Evolutionary conservation across 2,329 filamentous ascomycete species (phyloP).

Genomic region (Pseudocercospora macadamiae): DNA sequence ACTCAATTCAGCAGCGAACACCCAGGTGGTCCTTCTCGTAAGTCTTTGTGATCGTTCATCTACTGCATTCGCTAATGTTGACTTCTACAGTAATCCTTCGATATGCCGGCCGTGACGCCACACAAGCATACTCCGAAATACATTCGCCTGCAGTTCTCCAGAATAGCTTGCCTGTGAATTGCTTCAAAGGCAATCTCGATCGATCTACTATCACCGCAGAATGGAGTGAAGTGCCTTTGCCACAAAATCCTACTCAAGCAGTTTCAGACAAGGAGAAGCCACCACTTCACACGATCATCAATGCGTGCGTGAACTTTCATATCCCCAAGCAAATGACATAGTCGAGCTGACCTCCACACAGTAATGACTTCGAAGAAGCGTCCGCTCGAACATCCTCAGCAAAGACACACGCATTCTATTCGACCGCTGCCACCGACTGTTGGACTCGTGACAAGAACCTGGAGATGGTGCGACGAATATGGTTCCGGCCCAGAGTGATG

Average conservation of each 20-base stretch:
- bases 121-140: constrained; percentile 56
- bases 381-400: constrained; percentile 23
- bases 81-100: constrained; percentile 52
- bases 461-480: constrained; percentile 26
- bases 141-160: constrained; percentile 49
- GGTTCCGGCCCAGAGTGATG: constrained; percentile 32
- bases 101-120: constrained; percentile 58
- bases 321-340: constrained; percentile 17
- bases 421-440: constrained; percentile 30
- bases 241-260: constrained; percentile 20
- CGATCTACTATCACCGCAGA: constrained; percentile 26
- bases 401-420: constrained; percentile 32
- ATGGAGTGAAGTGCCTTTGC: constrained; percentile 15
- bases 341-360: constrained; percentile 5
- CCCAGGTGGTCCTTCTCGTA: constrained; percentile 59
- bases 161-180: constrained; percentile 44
- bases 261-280: constrained; percentile 42
- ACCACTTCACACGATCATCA: constrained; percentile 50
- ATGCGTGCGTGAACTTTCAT: constrained; percentile 23
- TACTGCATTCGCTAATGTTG: too few species aligned
- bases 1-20: constrained; percentile 64
- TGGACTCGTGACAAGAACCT: constrained; percentile 29
- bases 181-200: constrained; percentile 42
- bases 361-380: constrained; percentile 30
- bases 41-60: too few species aligned